phyloP scores from a whole-genome alignment of 2,329 filamentous ascomycete species.

The Ilyonectria destructans region DNA sequence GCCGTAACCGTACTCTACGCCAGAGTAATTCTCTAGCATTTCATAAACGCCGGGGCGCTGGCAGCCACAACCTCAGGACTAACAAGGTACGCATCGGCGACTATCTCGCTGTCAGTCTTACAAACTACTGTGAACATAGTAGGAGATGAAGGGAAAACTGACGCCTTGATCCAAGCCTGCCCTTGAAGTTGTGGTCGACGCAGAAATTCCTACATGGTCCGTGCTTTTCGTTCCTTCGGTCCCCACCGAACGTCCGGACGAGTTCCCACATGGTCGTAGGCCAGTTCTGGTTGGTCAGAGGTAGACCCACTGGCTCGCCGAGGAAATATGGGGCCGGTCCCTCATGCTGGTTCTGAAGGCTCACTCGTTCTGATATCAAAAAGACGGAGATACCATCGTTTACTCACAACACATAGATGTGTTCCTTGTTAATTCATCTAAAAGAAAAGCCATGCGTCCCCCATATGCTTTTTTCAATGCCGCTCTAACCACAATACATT shows the following conservation, averaged over 20 bases:
- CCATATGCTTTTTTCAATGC: constrained; percentile 1
- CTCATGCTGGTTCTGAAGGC: background rate
- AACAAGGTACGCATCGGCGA: too few relatives aligned
- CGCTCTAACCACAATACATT: constrained; percentile 2
- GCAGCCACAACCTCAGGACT: too few relatives aligned
- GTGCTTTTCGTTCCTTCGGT: background rate
- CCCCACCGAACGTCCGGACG: background rate
- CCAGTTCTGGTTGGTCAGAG: background rate
- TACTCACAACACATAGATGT: background rate
- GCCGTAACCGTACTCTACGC: too few relatives aligned
- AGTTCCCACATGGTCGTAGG: background rate
- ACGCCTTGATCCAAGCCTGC: too few relatives aligned
- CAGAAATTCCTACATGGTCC: too few relatives aligned
- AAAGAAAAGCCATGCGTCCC: background rate
- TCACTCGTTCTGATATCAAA: too few relatives aligned
- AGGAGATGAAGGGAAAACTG: too few relatives aligned
- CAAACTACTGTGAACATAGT: too few relatives aligned
- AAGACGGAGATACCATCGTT: background rate
- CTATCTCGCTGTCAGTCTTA: too few relatives aligned
- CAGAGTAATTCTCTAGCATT: too few relatives aligned
- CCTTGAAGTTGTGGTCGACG: too few relatives aligned
- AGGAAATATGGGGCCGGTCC: constrained; percentile 15
- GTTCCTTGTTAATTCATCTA: background rate
- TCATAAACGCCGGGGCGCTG: too few relatives aligned
- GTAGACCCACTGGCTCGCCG: constrained; percentile 1